phyloP scores from a whole-genome alignment of 768 basidiomycete genomes.

The Tulasnella sp. region DNA sequence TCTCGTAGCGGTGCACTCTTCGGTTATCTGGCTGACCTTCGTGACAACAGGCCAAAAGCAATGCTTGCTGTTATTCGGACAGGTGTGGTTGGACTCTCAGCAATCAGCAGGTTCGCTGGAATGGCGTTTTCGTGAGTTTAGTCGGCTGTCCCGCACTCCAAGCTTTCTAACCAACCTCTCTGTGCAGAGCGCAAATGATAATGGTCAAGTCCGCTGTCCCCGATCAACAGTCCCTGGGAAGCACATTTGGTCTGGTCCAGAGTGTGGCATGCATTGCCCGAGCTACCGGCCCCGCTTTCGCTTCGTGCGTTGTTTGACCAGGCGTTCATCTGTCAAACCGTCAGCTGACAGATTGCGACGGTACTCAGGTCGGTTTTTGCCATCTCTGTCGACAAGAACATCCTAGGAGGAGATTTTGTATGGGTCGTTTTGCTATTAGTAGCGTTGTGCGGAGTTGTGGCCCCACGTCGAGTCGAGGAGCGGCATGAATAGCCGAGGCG shows the following conservation, averaged over 20 bases:
- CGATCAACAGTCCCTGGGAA: conserved; percentile 41
- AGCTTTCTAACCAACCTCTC: neutral
- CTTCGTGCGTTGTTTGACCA: conserved; percentile 19
- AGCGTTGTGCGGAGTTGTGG: neutral
- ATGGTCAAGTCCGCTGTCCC: conserved; percentile 44
- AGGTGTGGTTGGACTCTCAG: neutral
- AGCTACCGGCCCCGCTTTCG: conserved; percentile 42
- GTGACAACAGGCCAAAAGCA: neutral
- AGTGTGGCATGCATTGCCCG: conserved; percentile 42
- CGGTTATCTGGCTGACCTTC: neutral
- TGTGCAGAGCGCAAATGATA: conserved; percentile 44
- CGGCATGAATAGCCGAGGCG: neutral
- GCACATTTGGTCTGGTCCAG: conserved; percentile 45
- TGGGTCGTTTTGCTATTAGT: conserved; percentile 23
- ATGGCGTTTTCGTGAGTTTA: conserved; percentile 27
- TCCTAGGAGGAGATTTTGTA: conserved; percentile 22
- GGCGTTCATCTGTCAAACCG: neutral
- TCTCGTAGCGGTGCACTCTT: neutral
- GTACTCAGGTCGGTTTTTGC: conserved; percentile 13
- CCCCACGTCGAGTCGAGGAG: neutral
- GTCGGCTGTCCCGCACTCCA: neutral
- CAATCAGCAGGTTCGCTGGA: neutral
- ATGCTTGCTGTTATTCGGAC: conserved; percentile 16
- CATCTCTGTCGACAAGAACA: conserved; percentile 24
- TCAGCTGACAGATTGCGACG: neutral